These are phyloP conservation scores for Colletotrichum navitas DNA, from an alignment of 2,329 filamentous ascomycete genomes.

Conservation along the genomic window DNA sequence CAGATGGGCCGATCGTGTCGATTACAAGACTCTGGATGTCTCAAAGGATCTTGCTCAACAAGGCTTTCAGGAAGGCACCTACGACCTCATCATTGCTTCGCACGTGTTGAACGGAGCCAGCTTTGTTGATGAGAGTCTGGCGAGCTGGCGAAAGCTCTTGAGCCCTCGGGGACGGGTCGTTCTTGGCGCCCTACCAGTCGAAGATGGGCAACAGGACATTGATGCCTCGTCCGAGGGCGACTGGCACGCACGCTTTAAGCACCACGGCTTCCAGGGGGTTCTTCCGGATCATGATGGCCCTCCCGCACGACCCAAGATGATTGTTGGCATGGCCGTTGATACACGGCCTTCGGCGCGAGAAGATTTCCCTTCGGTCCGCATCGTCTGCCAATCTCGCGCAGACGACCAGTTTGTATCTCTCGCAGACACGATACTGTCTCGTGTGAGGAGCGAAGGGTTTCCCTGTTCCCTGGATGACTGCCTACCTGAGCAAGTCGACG, in stretches of 20 bases:
- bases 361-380: not conserved
- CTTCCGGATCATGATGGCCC: not conserved
- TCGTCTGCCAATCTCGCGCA: not conserved
- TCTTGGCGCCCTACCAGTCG: slow-evolving; percentile 3
- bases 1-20: slow-evolving; percentile 36
- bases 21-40: slow-evolving; percentile 49
- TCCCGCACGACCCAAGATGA: not conserved
- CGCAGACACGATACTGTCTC: not conserved
- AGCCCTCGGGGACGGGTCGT: slow-evolving; percentile 49
- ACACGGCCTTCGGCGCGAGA: not conserved
- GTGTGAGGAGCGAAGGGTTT: not conserved
- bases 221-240: slow-evolving; percentile 25
- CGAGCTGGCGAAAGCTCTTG: slow-evolving; percentile 47
- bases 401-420: not conserved
- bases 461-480: not conserved
- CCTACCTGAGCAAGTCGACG: not conserved
- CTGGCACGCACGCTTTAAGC: not conserved
- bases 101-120: slow-evolving; percentile 48
- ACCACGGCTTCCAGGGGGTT: not conserved
- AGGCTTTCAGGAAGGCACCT: slow-evolving; percentile 46
- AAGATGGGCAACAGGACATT: slow-evolving; percentile 39
- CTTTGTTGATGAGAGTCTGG: slow-evolving; percentile 43
- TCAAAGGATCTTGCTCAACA: slow-evolving; percentile 47
- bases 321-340: not conserved
- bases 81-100: slow-evolving; percentile 49